A percentile compares a stretch with the other conserved stretches of the same genome.
Evolutionary conservation across 352 stramenopile genomes (phyloP).

Genomic region (Globisporangium yorkense): DNA sequence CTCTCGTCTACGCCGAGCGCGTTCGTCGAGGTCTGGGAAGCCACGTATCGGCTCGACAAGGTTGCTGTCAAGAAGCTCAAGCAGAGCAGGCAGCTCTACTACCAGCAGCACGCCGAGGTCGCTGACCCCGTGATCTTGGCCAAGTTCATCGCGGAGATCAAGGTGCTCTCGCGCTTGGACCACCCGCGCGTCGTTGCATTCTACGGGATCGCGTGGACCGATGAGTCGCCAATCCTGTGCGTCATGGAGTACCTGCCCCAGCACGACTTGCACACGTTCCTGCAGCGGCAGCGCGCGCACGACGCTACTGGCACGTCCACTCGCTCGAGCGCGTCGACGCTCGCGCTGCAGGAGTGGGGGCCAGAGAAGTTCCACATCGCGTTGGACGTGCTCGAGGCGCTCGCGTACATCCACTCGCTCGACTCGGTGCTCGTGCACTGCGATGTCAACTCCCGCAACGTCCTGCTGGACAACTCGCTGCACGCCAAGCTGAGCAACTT

Average conservation of each 20-base stretch:
- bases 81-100: conserved; percentile 15
- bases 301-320: background rate
- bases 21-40: conserved; percentile 38
- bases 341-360: conserved; percentile 16
- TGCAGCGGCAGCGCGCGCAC: conserved; percentile 8
- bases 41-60: conserved; percentile 29
- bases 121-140: conserved; percentile 23
- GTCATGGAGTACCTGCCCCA: conserved; percentile 44
- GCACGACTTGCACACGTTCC: conserved; percentile 26
- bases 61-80: conserved; percentile 37
- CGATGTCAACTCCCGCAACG: conserved; percentile 21
- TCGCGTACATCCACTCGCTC: conserved; percentile 26
- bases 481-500: conserved; percentile 25
- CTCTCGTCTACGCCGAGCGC: conserved; percentile 16
- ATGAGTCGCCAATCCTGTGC: conserved; percentile 23
- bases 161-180: conserved; percentile 39
- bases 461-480: conserved; percentile 16
- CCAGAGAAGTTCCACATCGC: conserved; percentile 34
- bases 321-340: background rate
- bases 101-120: conserved; percentile 16
- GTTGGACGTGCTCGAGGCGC: conserved; percentile 36
- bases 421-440: conserved; percentile 21
- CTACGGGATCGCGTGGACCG: conserved; percentile 37
- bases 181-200: conserved; percentile 49
- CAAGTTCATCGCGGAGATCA: conserved; percentile 48